A percentile compares a stretch with the other conserved stretches of the same genome.
Conservation (phyloP, 805 yeast genomes). For the Tetrapisispora fleetii region DNA sequence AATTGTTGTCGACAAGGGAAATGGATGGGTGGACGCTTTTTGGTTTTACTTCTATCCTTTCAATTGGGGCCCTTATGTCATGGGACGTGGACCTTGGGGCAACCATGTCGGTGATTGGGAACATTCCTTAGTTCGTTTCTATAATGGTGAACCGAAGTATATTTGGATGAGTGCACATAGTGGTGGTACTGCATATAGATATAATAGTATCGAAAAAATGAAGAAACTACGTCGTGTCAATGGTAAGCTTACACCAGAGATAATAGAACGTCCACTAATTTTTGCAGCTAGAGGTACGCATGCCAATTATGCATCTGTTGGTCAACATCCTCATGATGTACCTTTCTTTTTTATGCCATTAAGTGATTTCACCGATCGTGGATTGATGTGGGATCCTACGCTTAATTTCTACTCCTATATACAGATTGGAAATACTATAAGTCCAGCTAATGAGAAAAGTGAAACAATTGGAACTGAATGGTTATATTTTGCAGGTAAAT, state of each 20-base stretch:
- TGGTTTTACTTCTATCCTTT: conserved; percentile 96
- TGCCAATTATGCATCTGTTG: conserved; percentile 92
- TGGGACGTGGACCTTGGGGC: conserved; percentile 97
- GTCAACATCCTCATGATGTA: conserved; percentile 90
- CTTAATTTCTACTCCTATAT: conserved; percentile 66
- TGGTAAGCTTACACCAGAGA: conserved; percentile 63
- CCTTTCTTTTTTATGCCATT: conserved; percentile 72
- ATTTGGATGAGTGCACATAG: conserved; percentile 99
- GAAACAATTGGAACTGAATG: conserved; percentile 45
- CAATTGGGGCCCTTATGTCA: conserved; percentile 90
- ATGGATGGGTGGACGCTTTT: conserved; percentile 89
- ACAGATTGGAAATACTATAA: conserved; percentile 48
- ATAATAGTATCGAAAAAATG: conserved; percentile 53
- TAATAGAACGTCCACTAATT: conserved; percentile 52
- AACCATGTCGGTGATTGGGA: conserved; percentile 99
- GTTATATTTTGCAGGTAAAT: conserved; percentile 71
- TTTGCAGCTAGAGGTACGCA: conserved; percentile 94
- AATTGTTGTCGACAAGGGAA: conserved; percentile 83
- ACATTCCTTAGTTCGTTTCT: conserved; percentile 78
- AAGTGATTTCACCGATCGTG: conserved; percentile 89
- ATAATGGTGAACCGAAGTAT: conserved; percentile 66
- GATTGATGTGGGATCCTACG: conserved; percentile 91
- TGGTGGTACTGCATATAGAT: conserved; percentile 86
- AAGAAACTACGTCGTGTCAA: conserved; percentile 72
- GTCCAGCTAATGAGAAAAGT: conserved; percentile 29